A percentile compares a stretch with the other conserved stretches of the same genome.
Evolutionary conservation across 164 flowering plant species (phyloP).

Genomic region (Vitis amurensis): DNA sequence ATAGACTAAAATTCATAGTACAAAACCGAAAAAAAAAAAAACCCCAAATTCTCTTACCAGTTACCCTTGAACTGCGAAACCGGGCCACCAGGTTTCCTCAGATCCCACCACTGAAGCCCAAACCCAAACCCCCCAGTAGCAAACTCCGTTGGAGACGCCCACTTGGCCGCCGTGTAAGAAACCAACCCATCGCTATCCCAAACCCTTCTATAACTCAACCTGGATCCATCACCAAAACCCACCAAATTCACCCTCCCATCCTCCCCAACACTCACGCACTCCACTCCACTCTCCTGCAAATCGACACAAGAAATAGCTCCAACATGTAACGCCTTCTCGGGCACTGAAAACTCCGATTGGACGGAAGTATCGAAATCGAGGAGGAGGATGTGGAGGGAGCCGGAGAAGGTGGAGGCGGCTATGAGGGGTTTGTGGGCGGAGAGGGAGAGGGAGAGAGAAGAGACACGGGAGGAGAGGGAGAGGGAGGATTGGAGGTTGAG

Average conservation of each 20-base stretch:
- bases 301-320: conserved; percentile 63
- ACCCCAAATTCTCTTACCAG: conserved; percentile 50
- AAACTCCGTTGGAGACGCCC: conserved; percentile 88
- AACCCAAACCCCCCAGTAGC: conserved; percentile 84
- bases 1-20: not conserved
- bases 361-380: conserved; percentile 29
- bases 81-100: conserved; percentile 68
- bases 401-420: conserved; percentile 60
- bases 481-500: conserved; percentile 33
- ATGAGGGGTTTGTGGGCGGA: conserved; percentile 48
- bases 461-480: conserved; percentile 49
- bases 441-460: conserved; percentile 53
- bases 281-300: conserved; percentile 47
- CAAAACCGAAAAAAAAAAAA: not conserved
- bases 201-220: conserved; percentile 34
- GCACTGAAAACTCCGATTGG: conserved; percentile 34
- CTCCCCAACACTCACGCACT: conserved; percentile 70
- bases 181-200: conserved; percentile 74
- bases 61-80: conserved; percentile 67
- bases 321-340: conserved; percentile 42
- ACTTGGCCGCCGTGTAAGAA: conserved; percentile 64
- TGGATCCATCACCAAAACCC: conserved; percentile 28
- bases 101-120: conserved; percentile 94
- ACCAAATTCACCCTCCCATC: conserved; percentile 86
- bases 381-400: conserved; percentile 55